Evolutionary conservation across 2,329 filamentous ascomycete species (phyloP), one percentile per base, ranked within the genome.

Genomic region (Neurospora crassa): DNA sequence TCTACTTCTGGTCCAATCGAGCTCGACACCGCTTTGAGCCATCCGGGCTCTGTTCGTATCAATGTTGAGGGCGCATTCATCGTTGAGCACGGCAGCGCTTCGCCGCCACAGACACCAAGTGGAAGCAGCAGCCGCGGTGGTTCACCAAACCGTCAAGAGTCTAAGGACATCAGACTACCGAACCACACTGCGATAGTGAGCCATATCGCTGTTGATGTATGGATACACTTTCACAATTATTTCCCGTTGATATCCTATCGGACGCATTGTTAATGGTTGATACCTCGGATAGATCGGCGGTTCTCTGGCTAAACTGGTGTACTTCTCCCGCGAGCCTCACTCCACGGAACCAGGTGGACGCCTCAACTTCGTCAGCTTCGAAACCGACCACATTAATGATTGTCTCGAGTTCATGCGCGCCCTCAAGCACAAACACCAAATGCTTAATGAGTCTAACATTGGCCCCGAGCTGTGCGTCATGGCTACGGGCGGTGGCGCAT

Each of bases 31-130:
- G 87, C 87, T 68, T 87, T 91, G 77, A 86, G 83, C 70, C 87
- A 88, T 76, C 89, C 89, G 2, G 89, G 89, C 34, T 87, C 92
- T 16, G 94, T 97, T 78, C 91, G 92, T 82, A 98, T 99, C 84
- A 98, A 99, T 80, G 95, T 98, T 75, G 90, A 94, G 80, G 96
- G 95, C 78, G 96, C 96, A 47, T 97, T 97, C 79, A 98, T 99
- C 75, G 94, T 97, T 77, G 93, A 97, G 79, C 91, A 95, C 73
- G 91, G 93, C 75, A 84, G 87, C 3, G 81, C 81, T 24, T 63
- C 53, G 24, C 53, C 53, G 29, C 53, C 53, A 63, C 53, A 34
- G 24, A 88, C 86, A 68, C 83, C 88, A 71, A 82, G 83, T 34
- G 75, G 75, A 67, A 74, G 75, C 47, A 85, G 83, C 74, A 85